A percentile compares a stretch with the other conserved stretches of the same genome.
These are phyloP conservation scores for Chaetomium cochliodes DNA, from an alignment of 495 filamentous ascomycete species.

Conservation along the genomic window DNA sequence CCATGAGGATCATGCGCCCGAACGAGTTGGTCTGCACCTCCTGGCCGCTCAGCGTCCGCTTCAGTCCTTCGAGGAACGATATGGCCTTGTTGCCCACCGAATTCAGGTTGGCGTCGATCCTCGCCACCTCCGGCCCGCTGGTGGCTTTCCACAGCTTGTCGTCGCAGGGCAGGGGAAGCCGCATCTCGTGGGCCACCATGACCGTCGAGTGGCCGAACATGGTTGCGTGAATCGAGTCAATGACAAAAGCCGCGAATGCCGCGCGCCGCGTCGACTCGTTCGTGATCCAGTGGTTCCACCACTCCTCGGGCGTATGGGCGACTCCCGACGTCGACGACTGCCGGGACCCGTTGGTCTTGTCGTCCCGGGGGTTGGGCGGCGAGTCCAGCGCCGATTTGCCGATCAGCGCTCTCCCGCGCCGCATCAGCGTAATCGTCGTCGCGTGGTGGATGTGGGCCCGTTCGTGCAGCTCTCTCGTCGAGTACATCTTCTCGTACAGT, in stretches of 20 bases:
- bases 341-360: conserved; percentile 57
- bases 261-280: conserved; percentile 87
- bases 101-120: conserved; percentile 78
- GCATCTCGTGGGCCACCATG: conserved; percentile 96
- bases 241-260: conserved; percentile 92
- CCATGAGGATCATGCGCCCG: conserved; percentile 93
- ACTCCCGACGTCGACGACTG: conserved; percentile 59
- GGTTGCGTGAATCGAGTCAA: conserved; percentile 93
- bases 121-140: conserved; percentile 80
- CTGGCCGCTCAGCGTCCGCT: conserved; percentile 83
- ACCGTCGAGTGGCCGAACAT: conserved; percentile 98
- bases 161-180: conserved; percentile 88
- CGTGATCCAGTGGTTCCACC: conserved; percentile 96
- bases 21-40: conserved; percentile 91
- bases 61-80: conserved; percentile 88
- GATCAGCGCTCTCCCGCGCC: conserved; percentile 85
- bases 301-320: conserved; percentile 74
- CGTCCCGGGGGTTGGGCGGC: conserved; percentile 74
- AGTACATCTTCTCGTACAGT: conserved; percentile 96
- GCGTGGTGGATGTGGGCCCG: conserved; percentile 96
- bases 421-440: conserved; percentile 93
- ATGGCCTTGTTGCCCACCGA: conserved; percentile 82
- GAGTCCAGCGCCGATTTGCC: conserved; percentile 86
- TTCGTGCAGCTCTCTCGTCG: conserved; percentile 86
- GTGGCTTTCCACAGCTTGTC: conserved; percentile 92